These are phyloP conservation scores for Pseudogymnoascus verrucosus DNA, from an alignment of 2,329 filamentous ascomycete genomes.

Conservation along the genomic window DNA sequence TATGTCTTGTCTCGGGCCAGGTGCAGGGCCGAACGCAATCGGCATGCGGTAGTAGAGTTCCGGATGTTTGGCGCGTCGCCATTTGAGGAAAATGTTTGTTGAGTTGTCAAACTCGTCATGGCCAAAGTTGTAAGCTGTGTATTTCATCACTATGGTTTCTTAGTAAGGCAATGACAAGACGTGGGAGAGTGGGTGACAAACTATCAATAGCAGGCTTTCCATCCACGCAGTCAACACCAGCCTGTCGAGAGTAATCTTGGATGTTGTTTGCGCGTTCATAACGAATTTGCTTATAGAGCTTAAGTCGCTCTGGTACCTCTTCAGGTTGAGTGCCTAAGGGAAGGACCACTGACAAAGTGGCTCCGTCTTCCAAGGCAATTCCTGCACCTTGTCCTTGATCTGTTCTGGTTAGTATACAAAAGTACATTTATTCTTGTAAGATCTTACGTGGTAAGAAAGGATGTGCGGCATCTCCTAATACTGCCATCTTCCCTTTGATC, in stretches of 20 bases:
- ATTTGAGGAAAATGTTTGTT: slow-evolving; percentile 36
- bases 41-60: slow-evolving; percentile 35
- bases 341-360: slow-evolving; percentile 49
- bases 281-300: slow-evolving; percentile 51
- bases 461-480: slow-evolving; percentile 62
- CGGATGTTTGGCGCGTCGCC: slow-evolving; percentile 33
- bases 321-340: slow-evolving; percentile 34
- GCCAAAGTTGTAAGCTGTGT: slow-evolving; percentile 39
- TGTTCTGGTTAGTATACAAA: background rate
- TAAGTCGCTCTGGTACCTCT: slow-evolving; percentile 47
- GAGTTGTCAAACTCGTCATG: slow-evolving; percentile 47
- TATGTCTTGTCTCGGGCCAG: slow-evolving; percentile 17
- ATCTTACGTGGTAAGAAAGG: slow-evolving; percentile 51
- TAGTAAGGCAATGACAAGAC: background rate
- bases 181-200: background rate
- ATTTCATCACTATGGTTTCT: slow-evolving; percentile 17
- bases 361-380: slow-evolving; percentile 60
- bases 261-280: slow-evolving; percentile 49
- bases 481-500: slow-evolving; percentile 43
- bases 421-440: slow-evolving; percentile 18
- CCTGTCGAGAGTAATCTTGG: slow-evolving; percentile 48
- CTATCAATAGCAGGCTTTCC: slow-evolving; percentile 24
- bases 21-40: slow-evolving; percentile 26
- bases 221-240: slow-evolving; percentile 39
- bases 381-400: slow-evolving; percentile 55